Evolutionary conservation across 2,329 filamentous ascomycete species (phyloP), one percentile per base, ranked within the genome.

Genomic region (Fusarium buxicola): DNA sequence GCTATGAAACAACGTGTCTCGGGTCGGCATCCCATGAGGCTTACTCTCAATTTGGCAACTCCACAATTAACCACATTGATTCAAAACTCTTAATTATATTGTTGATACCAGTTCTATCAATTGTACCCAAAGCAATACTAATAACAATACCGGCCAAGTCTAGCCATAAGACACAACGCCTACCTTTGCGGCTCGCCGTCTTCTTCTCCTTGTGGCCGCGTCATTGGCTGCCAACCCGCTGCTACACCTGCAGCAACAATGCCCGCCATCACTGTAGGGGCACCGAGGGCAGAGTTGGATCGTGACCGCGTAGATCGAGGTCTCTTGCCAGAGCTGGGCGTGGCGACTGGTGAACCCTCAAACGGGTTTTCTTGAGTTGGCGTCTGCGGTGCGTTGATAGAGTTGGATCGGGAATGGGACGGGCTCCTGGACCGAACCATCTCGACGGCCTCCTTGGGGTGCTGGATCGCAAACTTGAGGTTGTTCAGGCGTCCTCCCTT

Each of bases 401-500:
- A 89, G 73, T 87, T 90, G 48, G 86, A 89, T 60, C 89, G 77
- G 64, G 84, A 88, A 72, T 84, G 81, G 54, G 88, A 89, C 6
- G 86, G 86, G 72, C 86, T 89, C 68, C 86, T 82, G 43, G 84
- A 87, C 68, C 83, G 83, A 41, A 83, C 79, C 66, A 88, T 80
- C 40, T 66, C 63, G 69, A 92, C 84, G 3, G 85, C 86, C 74
- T 93, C 89, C 70, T 87, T 88, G 57, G 91, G 90, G 71, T 94
- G 89, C 72, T 88, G 82, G 61, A 94, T 87, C 56, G 89, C 88
- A 74, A 92, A 94, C 76, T 89, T 92, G 66, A 96, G 81, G 72
- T 90, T 89, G 79, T 92, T 94, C 57, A 96, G 78, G 58, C 92
- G 90, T 34, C 92, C 92, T 65, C 92, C 92, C 78, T 91, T 92